These are phyloP conservation scores for Thielaviopsis musarum DNA, from an alignment of 2,329 filamentous ascomycete species.

Conservation along the genomic window DNA sequence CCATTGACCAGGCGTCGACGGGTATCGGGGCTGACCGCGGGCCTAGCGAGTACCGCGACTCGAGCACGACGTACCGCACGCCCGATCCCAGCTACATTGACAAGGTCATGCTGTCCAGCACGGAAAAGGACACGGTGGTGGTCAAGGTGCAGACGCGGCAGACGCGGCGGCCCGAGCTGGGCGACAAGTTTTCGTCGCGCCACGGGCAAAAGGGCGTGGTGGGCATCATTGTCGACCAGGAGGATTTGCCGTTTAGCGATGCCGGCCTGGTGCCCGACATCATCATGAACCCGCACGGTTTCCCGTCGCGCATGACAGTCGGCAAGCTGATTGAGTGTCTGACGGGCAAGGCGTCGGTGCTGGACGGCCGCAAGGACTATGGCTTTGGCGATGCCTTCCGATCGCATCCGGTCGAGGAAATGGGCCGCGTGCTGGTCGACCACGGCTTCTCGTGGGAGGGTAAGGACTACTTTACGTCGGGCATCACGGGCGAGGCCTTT, in stretches of 20 bases:
- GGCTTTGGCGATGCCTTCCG: constrained; percentile 69
- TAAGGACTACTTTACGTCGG: constrained; percentile 90
- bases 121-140: constrained; percentile 68
- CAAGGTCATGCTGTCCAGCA: constrained; percentile 87
- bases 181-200: constrained; percentile 96
- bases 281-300: constrained; percentile 99
- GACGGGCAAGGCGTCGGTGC: constrained; percentile 80
- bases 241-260: constrained; percentile 93
- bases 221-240: constrained; percentile 89
- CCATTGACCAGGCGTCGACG: constrained; percentile 58
- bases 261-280: constrained; percentile 86
- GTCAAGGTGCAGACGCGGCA: constrained; percentile 95
- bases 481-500: constrained; percentile 83
- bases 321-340: constrained; percentile 94
- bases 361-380: constrained; percentile 74
- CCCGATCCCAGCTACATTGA: constrained; percentile 80
- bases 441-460: constrained; percentile 93
- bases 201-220: constrained; percentile 98
- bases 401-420: constrained; percentile 70
- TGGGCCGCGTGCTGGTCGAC: constrained; percentile 68
- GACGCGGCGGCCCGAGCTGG: constrained; percentile 82
- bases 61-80: constrained; percentile 62
- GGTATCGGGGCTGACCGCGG: constrained; percentile 52
- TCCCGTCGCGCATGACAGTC: constrained; percentile 98
- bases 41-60: constrained; percentile 47